Conservation (phyloP, 2,329 filamentous ascomycete species). For the Neofusicoccum kwambonambiense region DNA sequence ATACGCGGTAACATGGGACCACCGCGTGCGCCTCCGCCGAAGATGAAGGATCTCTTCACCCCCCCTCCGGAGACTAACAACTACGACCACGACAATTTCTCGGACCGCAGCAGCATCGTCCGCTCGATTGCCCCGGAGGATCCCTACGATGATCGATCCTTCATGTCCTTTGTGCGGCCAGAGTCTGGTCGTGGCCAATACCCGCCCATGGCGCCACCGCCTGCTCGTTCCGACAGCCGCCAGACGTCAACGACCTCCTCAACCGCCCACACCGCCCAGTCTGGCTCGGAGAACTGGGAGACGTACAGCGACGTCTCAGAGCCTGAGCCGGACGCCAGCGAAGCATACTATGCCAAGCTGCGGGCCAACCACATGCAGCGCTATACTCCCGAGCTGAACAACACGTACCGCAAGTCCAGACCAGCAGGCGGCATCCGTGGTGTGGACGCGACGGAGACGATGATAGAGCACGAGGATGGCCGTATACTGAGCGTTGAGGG, state of each 20-base stretch:
- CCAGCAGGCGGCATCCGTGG: conserved; percentile 42
- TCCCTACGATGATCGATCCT: conserved; percentile 69
- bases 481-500: conserved; percentile 38
- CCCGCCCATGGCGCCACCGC: conserved; percentile 14
- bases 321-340: conserved; percentile 60
- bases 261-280: conserved; percentile 50
- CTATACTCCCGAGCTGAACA: conserved; percentile 6
- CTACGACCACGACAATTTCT: conserved; percentile 29
- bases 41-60: conserved; percentile 80
- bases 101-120: conserved; percentile 53
- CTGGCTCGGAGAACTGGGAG: conserved; percentile 93
- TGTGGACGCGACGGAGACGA: conserved; percentile 41
- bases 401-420: conserved; percentile 25
- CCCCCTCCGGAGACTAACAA: conserved; percentile 44
- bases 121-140: conserved; percentile 71
- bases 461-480: conserved; percentile 42
- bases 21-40: conserved; percentile 67
- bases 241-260: conserved; percentile 72
- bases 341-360: conserved; percentile 77
- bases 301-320: conserved; percentile 75
- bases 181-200: conserved; percentile 18
- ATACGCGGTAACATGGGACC: conserved; percentile 36
- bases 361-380: conserved; percentile 47
- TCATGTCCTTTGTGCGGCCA: conserved; percentile 13
- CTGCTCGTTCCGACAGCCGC: conserved; percentile 45